These are phyloP conservation scores for Penicillium ochrochloron DNA, from an alignment of 495 filamentous ascomycete species.

Conservation along the genomic window DNA sequence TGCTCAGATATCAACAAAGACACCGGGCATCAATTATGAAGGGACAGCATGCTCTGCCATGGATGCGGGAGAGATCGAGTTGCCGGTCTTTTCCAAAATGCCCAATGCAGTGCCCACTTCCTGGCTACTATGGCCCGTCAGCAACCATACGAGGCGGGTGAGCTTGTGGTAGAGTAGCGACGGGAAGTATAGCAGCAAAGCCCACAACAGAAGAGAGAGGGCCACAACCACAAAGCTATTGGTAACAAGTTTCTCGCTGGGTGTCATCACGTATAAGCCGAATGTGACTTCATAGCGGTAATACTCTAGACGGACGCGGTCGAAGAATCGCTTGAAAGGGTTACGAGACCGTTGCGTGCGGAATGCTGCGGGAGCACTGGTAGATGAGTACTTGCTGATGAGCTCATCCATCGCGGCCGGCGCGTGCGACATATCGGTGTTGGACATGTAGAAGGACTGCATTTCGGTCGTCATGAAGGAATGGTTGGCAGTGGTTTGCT, in stretches of 20 bases:
- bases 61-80: slow-evolving; percentile 22
- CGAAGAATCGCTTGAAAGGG: slow-evolving; percentile 43
- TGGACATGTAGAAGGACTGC: slow-evolving; percentile 45
- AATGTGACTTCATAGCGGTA: slow-evolving; percentile 81
- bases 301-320: slow-evolving; percentile 65
- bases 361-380: slow-evolving; percentile 20
- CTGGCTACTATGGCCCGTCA: slow-evolving; percentile 45
- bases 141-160: slow-evolving; percentile 42
- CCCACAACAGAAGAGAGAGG: slow-evolving; percentile 44
- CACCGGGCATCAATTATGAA: slow-evolving; percentile 5
- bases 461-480: slow-evolving; percentile 41
- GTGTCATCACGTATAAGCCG: slow-evolving; percentile 73
- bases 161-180: slow-evolving; percentile 45
- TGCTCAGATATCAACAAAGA: neutral
- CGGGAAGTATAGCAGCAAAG: slow-evolving; percentile 46
- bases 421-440: slow-evolving; percentile 39
- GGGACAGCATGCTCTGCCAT: slow-evolving; percentile 23
- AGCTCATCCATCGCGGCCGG: slow-evolving; percentile 44
- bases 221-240: slow-evolving; percentile 52
- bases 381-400: slow-evolving; percentile 43
- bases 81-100: slow-evolving; percentile 35
- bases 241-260: slow-evolving; percentile 72
- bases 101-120: slow-evolving; percentile 38
- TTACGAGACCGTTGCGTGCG: slow-evolving; percentile 28
- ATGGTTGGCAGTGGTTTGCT: neutral